Conservation (phyloP, 2,329 filamentous ascomycete species). For the Venturia pyrina region DNA sequence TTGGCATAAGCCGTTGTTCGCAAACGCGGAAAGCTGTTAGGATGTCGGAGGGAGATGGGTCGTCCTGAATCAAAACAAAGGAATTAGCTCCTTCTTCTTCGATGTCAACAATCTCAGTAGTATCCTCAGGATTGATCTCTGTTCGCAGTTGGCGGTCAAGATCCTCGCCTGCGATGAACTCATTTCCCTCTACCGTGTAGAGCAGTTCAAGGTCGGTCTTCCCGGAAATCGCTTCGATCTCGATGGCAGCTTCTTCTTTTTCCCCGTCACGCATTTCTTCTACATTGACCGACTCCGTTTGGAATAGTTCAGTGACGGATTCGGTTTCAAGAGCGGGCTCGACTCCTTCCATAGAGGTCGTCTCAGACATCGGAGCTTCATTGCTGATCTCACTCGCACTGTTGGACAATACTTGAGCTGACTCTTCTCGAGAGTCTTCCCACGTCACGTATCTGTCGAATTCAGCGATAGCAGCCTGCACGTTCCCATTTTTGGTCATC, state of each 20-base stretch:
- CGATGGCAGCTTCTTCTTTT: neutral
- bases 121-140: neutral
- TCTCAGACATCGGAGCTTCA: neutral
- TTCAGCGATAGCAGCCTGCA: neutral
- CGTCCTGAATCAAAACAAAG: neutral
- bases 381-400: neutral
- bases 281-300: neutral
- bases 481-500: neutral
- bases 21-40: conserved; percentile 2
- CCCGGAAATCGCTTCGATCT: neutral
- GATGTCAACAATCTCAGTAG: neutral
- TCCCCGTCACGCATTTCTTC: neutral
- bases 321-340: neutral
- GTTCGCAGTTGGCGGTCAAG: neutral
- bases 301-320: neutral
- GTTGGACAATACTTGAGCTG: neutral
- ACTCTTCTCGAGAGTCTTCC: neutral
- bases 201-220: neutral
- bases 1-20: conserved; percentile 1
- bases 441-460: neutral
- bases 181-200: neutral
- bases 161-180: neutral
- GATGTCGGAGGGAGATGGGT: neutral
- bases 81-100: neutral
- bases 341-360: neutral